Percentiles rank a stretch among this genome's conserved stretches.
phyloP scores from a whole-genome alignment of 1,284 basidiomycete species.

The Prillingera fragicola region DNA sequence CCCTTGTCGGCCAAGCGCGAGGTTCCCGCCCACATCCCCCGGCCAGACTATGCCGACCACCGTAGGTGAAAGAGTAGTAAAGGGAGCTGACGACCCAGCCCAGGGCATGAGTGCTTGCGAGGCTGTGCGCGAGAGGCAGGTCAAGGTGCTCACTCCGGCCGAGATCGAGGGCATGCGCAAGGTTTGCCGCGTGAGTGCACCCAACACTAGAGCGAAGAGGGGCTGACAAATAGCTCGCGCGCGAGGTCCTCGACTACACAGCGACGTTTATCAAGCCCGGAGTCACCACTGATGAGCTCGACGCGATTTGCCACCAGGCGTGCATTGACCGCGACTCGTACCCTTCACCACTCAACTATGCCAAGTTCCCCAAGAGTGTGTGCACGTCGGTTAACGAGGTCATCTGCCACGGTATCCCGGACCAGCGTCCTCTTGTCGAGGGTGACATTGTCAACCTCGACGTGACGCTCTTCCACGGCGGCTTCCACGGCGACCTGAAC shows the following conservation, averaged over 20 bases:
- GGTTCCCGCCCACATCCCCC: conserved; percentile 42
- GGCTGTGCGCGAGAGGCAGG: conserved; percentile 30
- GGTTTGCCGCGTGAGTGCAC: conserved; percentile 43
- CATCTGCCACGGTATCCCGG: conserved; percentile 96
- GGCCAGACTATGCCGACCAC: conserved; percentile 49
- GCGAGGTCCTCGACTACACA: conserved; percentile 87
- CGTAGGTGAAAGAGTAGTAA: conserved; percentile 45
- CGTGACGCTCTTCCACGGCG: conserved; percentile 54
- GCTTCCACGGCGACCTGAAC: conserved; percentile 86
- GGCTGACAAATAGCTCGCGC: conserved; percentile 59
- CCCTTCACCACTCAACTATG: conserved; percentile 90
- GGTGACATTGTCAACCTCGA: conserved; percentile 93
- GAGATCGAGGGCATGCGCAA: conserved; percentile 48
- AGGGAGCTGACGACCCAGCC: conserved; percentile 24
- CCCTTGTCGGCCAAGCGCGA: conserved; percentile 41
- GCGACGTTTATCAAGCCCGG: conserved; percentile 81
- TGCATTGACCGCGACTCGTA: conserved; percentile 87
- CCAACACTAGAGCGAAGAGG: background rate
- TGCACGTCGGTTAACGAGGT: conserved; percentile 95
- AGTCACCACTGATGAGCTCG: conserved; percentile 90
- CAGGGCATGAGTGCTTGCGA: conserved; percentile 41
- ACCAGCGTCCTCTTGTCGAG: conserved; percentile 74
- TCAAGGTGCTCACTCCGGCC: conserved; percentile 41
- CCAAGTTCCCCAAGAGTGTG: conserved; percentile 87
- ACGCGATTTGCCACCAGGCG: conserved; percentile 91